Percentiles rank a stretch among this genome's conserved stretches.
phyloP scores from a whole-genome alignment of 345 rosid genomes.

The Rhizophora mangle region DNA sequence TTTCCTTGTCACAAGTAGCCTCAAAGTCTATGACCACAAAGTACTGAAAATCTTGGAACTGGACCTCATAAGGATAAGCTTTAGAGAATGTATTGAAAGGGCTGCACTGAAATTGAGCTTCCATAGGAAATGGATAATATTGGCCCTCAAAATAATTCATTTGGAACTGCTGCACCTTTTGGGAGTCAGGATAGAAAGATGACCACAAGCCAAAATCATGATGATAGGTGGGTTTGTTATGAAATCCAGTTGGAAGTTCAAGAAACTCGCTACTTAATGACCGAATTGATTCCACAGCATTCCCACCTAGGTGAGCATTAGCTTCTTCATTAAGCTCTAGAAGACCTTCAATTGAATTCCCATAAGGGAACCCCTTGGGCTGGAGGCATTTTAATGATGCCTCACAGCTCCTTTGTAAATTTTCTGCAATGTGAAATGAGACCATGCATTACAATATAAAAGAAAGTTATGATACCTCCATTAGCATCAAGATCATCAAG shows the following conservation, averaged over 20 bases:
- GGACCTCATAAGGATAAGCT: conserved; percentile 37
- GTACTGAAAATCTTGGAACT: conserved; percentile 51
- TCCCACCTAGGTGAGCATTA: conserved; percentile 27
- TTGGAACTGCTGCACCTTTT: conserved; percentile 37
- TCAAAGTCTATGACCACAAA: conserved; percentile 50
- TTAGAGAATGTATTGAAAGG: conserved; percentile 35
- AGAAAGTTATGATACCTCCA: neutral
- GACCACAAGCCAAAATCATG: conserved; percentile 42
- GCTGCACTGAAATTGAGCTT: conserved; percentile 38
- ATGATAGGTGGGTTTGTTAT: conserved; percentile 36
- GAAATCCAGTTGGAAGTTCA: conserved; percentile 39
- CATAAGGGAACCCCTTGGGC: conserved; percentile 40
- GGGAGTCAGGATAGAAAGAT: conserved; percentile 40
- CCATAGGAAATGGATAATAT: conserved; percentile 38
- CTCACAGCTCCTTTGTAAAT: conserved; percentile 45
- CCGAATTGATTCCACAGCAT: conserved; percentile 34
- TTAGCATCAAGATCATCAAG: neutral
- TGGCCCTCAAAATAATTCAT: conserved; percentile 43
- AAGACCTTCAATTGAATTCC: conserved; percentile 40
- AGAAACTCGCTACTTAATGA: conserved; percentile 28
- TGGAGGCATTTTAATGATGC: conserved; percentile 51
- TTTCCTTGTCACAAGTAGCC: conserved; percentile 49
- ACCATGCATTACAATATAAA: conserved; percentile 5
- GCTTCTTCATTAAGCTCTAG: conserved; percentile 40
- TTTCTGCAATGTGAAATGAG: conserved; percentile 33